Conservation (phyloP, 1,284 basidiomycete species). For the Taiwanofungus camphoratus region DNA sequence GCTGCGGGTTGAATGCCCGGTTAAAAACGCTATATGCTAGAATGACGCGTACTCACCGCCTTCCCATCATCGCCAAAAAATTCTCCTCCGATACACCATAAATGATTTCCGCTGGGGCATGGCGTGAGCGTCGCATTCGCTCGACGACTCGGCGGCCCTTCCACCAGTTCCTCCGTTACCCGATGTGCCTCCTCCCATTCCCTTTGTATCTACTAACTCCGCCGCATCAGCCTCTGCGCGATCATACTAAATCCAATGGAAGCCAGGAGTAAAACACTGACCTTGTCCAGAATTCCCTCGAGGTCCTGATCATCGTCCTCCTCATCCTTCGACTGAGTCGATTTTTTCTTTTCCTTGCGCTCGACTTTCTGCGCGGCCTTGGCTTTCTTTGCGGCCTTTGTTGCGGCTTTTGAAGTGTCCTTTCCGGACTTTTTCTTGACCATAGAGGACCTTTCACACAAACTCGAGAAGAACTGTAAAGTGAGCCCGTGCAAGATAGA, state of each 20-base stretch:
- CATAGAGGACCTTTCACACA: conserved; percentile 23
- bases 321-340: conserved; percentile 41
- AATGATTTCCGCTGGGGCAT: conserved; percentile 71
- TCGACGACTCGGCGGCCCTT: conserved; percentile 74
- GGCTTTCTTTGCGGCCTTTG: conserved; percentile 69
- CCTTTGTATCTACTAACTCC: conserved; percentile 55
- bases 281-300: conserved; percentile 75
- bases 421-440: conserved; percentile 45
- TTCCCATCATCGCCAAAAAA: conserved; percentile 81
- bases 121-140: conserved; percentile 79
- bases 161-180: conserved; percentile 71
- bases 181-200: conserved; percentile 73
- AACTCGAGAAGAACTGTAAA: no score
- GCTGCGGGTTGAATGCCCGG: conserved; percentile 31
- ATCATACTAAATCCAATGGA: not conserved
- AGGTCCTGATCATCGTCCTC: conserved; percentile 71
- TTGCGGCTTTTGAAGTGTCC: conserved; percentile 37
- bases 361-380: conserved; percentile 67
- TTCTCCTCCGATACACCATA: conserved; percentile 82
- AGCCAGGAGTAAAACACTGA: conserved; percentile 25
- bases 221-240: not conserved
- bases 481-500: no score
- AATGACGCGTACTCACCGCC: conserved; percentile 46
- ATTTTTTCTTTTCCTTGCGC: conserved; percentile 66
- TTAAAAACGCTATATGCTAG: conserved; percentile 11